A percentile compares a stretch with the other conserved stretches of the same genome.
Evolutionary conservation across 148 eudicot species (phyloP).

Genomic region (Euryodendron excelsum): DNA sequence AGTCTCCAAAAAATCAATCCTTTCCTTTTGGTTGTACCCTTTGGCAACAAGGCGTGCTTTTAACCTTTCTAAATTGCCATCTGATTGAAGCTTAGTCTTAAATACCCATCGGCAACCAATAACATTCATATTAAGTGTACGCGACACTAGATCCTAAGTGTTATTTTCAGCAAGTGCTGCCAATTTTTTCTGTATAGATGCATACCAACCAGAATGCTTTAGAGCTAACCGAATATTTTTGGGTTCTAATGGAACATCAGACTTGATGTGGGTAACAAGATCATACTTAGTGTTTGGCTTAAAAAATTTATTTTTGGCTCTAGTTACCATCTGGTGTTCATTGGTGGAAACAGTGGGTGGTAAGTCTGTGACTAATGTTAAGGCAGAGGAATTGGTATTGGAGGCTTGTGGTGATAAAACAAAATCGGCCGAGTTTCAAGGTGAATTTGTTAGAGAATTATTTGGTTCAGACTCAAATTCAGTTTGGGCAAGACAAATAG

Average conservation of each 20-base stretch:
- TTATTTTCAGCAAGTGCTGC: background rate
- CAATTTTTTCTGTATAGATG: background rate
- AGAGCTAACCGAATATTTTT: background rate
- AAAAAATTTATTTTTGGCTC: background rate
- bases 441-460: background rate
- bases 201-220: background rate
- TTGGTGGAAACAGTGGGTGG: background rate
- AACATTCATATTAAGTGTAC: background rate
- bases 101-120: constrained; percentile 1
- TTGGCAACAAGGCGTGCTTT: background rate
- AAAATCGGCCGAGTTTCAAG: background rate
- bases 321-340: background rate
- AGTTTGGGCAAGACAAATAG: background rate
- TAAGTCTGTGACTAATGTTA: background rate
- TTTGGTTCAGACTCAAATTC: background rate
- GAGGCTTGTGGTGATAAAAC: background rate
- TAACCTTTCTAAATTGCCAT: constrained; percentile 6
- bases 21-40: too few relatives aligned
- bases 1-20: too few relatives aligned
- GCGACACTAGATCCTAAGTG: constrained; percentile 5
- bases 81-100: background rate
- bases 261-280: background rate
- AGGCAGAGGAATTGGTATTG: background rate
- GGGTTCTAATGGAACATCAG: background rate
- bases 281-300: background rate